Evolutionary conservation across 768 basidiomycete genomes (phyloP).

Genomic region (Cystobasidiopsis lactophilus): DNA sequence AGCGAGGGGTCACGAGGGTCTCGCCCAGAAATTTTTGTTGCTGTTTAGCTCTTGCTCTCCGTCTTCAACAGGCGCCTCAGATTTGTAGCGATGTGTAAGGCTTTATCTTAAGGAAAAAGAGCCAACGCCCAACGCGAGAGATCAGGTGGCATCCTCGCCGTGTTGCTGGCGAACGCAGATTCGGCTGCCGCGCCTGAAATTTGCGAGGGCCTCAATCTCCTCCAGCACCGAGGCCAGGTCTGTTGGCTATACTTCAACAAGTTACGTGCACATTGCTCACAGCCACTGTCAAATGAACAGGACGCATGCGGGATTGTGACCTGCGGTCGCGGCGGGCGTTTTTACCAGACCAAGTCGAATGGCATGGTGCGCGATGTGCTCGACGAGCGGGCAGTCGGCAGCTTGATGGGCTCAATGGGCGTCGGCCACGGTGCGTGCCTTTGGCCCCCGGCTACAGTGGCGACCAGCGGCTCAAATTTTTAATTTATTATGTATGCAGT

Average conservation of each 20-base stretch:
- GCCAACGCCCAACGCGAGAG: no score
- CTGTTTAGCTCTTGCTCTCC: no score
- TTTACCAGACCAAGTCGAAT: slow-evolving; percentile 96
- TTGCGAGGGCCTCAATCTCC: slow-evolving; percentile 65
- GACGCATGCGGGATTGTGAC: slow-evolving; percentile 97
- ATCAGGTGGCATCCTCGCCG: slow-evolving; percentile 19
- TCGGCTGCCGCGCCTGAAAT: slow-evolving; percentile 17
- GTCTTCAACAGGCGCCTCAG: no score
- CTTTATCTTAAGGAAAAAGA: no score
- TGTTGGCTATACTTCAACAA: no score
- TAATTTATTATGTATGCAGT: slow-evolving; percentile 31
- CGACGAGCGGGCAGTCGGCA: slow-evolving; percentile 50
- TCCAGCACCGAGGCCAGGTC: slow-evolving; percentile 96
- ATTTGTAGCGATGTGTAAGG: no score
- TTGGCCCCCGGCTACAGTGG: not conserved
- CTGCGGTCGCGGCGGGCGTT: slow-evolving; percentile 77
- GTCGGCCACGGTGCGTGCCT: slow-evolving; percentile 64
- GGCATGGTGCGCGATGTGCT: slow-evolving; percentile 91
- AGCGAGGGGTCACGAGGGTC: no score
- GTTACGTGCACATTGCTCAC: no score
- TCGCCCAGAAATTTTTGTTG: no score
- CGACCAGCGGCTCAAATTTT: not conserved
- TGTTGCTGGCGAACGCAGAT: slow-evolving; percentile 14
- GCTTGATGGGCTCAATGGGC: slow-evolving; percentile 81
- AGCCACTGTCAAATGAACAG: no score